Conservation (phyloP, 1,284 basidiomycete species). For the Marasmius tenuissimus region DNA sequence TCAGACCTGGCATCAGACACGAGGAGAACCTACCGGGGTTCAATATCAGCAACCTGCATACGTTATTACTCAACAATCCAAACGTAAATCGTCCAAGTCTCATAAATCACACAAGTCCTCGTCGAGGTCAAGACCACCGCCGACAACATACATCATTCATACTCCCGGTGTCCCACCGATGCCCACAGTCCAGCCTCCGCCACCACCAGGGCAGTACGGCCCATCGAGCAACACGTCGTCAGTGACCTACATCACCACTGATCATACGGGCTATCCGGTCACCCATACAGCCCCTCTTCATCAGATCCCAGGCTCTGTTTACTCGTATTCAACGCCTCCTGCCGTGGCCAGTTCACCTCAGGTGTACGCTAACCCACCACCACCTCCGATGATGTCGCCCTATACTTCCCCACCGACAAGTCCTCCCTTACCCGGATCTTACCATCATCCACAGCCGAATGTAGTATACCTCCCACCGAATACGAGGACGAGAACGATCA, state of each 20-base stretch:
- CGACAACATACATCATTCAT: constrained; percentile 6
- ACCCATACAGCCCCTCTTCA: neutral
- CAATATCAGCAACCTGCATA: neutral
- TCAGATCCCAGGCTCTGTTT: neutral
- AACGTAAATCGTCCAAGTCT: constrained; percentile 2
- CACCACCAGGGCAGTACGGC: neutral
- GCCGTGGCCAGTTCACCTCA: neutral
- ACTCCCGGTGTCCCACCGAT: neutral
- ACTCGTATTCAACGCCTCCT: constrained; percentile 1
- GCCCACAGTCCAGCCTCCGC: neutral
- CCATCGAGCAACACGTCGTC: neutral
- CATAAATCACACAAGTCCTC: constrained; percentile 6
- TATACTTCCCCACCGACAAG: neutral
- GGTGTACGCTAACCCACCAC: neutral
- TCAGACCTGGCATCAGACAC: neutral
- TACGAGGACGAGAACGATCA: neutral
- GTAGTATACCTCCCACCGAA: neutral
- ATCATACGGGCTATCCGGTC: neutral
- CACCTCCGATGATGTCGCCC: neutral
- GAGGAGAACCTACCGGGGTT: neutral
- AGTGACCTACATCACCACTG: neutral
- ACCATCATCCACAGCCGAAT: neutral
- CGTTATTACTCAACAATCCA: constrained; percentile 2
- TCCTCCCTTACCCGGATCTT: neutral
- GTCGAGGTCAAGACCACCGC: constrained; percentile 1